Percentiles rank a stretch among this genome's conserved stretches.
Evolutionary conservation across 2,329 filamentous ascomycete species (phyloP).

Genomic region (Nemania abortiva): DNA sequence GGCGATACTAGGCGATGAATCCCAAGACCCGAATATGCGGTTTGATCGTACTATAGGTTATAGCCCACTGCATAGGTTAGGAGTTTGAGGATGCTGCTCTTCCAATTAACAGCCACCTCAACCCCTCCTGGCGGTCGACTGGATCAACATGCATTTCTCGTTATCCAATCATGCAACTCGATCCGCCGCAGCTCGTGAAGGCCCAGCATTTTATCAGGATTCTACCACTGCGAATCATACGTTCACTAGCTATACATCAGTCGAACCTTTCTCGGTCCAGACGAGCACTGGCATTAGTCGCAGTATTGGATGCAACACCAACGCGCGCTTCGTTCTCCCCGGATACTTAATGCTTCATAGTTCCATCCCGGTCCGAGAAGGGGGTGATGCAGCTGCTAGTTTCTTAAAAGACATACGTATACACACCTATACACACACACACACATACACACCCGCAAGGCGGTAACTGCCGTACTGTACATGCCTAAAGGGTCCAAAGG

Average conservation of each 20-base stretch:
- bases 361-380: conserved; percentile 17
- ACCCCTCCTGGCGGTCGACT: conserved; percentile 3
- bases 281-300: conserved; percentile 21
- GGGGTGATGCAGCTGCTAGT: neutral
- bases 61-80: neutral
- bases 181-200: neutral
- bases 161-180: conserved; percentile 20
- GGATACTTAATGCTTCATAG: conserved; percentile 10
- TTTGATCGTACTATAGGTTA: conserved; percentile 1
- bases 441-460: neutral
- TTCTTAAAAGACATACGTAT: neutral
- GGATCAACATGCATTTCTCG: neutral
- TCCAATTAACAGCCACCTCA: conserved; percentile 7
- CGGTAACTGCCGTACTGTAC: conserved; percentile 14
- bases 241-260: conserved; percentile 17
- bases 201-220: conserved; percentile 18
- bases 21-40: neutral
- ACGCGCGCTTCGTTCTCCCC: conserved; percentile 20
- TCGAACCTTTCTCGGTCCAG: conserved; percentile 18
- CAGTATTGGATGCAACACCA: conserved; percentile 27
- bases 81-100: neutral
- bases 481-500: too few relatives aligned
- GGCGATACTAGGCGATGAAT: neutral
- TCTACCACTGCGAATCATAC: conserved; percentile 24
- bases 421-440: neutral